phyloP scores from a whole-genome alignment of 2,329 filamentous ascomycete species.

The Ilyonectria destructans region DNA sequence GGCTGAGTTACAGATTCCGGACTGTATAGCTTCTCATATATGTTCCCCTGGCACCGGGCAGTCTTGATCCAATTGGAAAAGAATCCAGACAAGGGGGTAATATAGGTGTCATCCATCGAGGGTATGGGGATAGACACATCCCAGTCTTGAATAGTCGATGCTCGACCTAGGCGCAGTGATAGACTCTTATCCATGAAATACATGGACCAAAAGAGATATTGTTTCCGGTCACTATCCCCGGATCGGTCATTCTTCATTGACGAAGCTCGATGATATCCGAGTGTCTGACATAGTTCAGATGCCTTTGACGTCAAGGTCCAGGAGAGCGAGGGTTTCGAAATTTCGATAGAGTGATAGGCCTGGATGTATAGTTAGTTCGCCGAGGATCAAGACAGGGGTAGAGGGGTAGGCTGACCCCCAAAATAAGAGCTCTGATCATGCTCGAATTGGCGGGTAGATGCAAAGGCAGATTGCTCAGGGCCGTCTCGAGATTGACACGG shows the following conservation, averaged over 20 bases:
- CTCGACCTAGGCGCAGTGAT: constrained; percentile 68
- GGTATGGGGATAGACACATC: constrained; percentile 65
- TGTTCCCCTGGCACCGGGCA: constrained; percentile 69
- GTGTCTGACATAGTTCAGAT: constrained; percentile 52
- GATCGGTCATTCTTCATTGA: constrained; percentile 45
- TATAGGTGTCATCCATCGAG: constrained; percentile 52
- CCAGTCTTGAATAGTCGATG: constrained; percentile 70
- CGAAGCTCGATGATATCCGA: constrained; percentile 51
- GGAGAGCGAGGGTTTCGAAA: constrained; percentile 53
- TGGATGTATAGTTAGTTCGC: constrained; percentile 30
- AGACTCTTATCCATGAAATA: constrained; percentile 72
- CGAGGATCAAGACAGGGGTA: rapidly evolving
- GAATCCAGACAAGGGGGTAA: constrained; percentile 50
- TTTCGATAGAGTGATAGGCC: constrained; percentile 53
- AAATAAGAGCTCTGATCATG: constrained; percentile 46
- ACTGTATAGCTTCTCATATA: constrained; percentile 71
- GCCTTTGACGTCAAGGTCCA: constrained; percentile 53
- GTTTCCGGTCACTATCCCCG: constrained; percentile 41
- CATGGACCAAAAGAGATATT: constrained; percentile 70
- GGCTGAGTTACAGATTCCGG: constrained; percentile 58
- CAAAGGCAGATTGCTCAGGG: constrained; percentile 51
- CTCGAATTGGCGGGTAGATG: constrained; percentile 52
- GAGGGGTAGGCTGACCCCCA: constrained; percentile 37
- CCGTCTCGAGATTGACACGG: constrained; percentile 52
- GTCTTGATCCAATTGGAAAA: constrained; percentile 67